Base-by-base conservation (phyloP, 192 early-diverging fungal species). In the Linderina pennispora region DNA sequence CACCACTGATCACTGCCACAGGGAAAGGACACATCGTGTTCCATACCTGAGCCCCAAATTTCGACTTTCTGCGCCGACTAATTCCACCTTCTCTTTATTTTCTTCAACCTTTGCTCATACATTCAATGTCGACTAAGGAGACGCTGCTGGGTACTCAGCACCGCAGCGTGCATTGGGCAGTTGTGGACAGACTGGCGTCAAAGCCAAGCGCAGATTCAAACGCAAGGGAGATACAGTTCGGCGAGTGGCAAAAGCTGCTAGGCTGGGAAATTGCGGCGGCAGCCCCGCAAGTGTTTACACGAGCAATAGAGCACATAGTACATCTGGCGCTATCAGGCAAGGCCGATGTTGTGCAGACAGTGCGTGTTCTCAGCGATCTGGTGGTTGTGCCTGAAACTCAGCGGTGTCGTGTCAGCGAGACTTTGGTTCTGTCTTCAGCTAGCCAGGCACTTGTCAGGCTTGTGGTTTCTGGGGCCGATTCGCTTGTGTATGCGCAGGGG, bases 161-260 rank as follows among this genome's bases (percentile, higher is more conserved):
- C 28, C 53, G 53, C 3, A 64, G 61, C 32, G 61, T 64, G 21
- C 53, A 64, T 39, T 64, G 61, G 61, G 53, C 61, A 16, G 23
- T 52, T 42, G 3, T 64, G 1, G 40, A 45, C 26, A 64, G 50
- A 31, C 44, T 56, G 7, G 31, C n/a, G n/a, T n/a, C n/a, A n/a
- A n/a, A 37, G 21, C 32, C 54, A 31, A 35, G 25, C 26, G 40
- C 53, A 19, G 36, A 31, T 8, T 43, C 50, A 4, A 31, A 22
- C 4, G 31, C 26, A 7, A 17, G 47, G 17, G 31, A 44, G 17
- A 23, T 36, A 21, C 32, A 33, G 14, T 40, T 43, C 28, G 48
- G 48, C 7, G 48, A 45, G 16, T 64, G 61, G 61, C 45, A 34
- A 21, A 51, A 42, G 47, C 44, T 64, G 13, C 18, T 64, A 18